phyloP scores from a whole-genome alignment of 1,284 basidiomycete species.

The Tetrapyrgos nigripes region DNA sequence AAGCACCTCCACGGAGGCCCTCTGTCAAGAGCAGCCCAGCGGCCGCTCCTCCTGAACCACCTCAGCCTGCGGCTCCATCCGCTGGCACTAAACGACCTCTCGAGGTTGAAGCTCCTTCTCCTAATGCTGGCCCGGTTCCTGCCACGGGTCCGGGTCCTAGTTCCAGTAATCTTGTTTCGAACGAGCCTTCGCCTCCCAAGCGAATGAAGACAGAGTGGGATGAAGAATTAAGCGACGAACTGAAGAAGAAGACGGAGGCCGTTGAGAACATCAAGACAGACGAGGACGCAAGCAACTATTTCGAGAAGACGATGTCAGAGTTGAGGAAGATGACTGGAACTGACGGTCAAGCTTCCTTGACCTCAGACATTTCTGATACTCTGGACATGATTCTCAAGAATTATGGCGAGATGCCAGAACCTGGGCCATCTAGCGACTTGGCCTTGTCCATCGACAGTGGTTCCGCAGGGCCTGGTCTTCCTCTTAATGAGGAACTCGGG shows the following conservation, averaged over 20 bases:
- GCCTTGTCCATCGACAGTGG: slow-evolving; percentile 34
- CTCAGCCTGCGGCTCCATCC: slow-evolving; percentile 29
- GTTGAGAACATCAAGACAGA: slow-evolving; percentile 67
- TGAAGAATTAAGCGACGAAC: slow-evolving; percentile 56
- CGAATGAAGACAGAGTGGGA: slow-evolving; percentile 75
- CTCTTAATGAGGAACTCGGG: slow-evolving; percentile 52
- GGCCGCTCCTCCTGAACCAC: slow-evolving; percentile 25
- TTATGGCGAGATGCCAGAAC: slow-evolving; percentile 45
- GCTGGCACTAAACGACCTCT: slow-evolving; percentile 57
- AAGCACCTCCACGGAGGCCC: slow-evolving; percentile 42
- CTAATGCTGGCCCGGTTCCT: slow-evolving; percentile 17
- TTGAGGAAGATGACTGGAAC: slow-evolving; percentile 56
- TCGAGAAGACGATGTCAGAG: slow-evolving; percentile 64
- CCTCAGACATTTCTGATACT: slow-evolving; percentile 62
- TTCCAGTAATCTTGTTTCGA: slow-evolving; percentile 34
- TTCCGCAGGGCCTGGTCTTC: slow-evolving; percentile 37
- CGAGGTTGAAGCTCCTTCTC: slow-evolving; percentile 49
- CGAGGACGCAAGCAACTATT: slow-evolving; percentile 66
- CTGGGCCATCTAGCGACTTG: slow-evolving; percentile 41
- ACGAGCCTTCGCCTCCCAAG: slow-evolving; percentile 72
- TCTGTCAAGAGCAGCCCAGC: slow-evolving; percentile 41
- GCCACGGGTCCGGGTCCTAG: slow-evolving; percentile 13
- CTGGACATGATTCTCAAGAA: slow-evolving; percentile 68
- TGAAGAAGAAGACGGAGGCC: slow-evolving; percentile 59
- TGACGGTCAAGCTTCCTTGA: slow-evolving; percentile 49